phyloP scores from a whole-genome alignment of 2,329 filamentous ascomycete species.

The Fusarium algeriense region DNA sequence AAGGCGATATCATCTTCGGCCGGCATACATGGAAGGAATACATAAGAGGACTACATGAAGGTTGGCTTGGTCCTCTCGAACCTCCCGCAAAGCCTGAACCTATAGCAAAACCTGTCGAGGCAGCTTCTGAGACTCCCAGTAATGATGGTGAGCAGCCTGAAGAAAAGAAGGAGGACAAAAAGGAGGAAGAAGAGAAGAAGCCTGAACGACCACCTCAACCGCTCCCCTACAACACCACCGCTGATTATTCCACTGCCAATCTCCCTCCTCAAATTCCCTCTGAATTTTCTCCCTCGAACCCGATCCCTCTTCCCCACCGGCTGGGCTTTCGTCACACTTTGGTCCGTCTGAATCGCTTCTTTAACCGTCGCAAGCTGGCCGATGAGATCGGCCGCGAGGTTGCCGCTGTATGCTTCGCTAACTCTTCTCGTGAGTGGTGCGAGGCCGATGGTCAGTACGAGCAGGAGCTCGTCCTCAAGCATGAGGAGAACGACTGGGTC shows the following conservation, averaged over 20 bases:
- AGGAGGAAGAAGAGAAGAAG: constrained; percentile 65
- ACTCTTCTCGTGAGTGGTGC: constrained; percentile 64
- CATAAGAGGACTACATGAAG: constrained; percentile 90
- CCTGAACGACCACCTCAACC: constrained; percentile 71
- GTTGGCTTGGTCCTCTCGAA: constrained; percentile 90
- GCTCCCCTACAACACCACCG: constrained; percentile 78
- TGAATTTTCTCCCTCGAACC: constrained; percentile 77
- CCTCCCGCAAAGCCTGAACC: constrained; percentile 60
- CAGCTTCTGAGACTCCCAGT: constrained; percentile 41
- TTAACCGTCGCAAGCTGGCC: constrained; percentile 86
- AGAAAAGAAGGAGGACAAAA: constrained; percentile 48
- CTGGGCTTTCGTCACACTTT: constrained; percentile 94
- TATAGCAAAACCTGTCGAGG: constrained; percentile 42
- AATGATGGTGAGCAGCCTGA: constrained; percentile 50
- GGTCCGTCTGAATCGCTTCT: constrained; percentile 85
- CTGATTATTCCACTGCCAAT: constrained; percentile 75
- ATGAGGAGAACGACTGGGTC: constrained; percentile 86
- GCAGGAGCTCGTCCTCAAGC: constrained; percentile 68
- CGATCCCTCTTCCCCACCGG: constrained; percentile 86
- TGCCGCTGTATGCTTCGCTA: constrained; percentile 83
- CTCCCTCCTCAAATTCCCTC: constrained; percentile 75
- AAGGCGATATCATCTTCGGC: constrained; percentile 89
- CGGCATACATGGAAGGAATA: constrained; percentile 98
- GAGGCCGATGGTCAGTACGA: constrained; percentile 55
- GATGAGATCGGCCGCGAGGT: constrained; percentile 90